Percentiles rank a stretch among this genome's conserved stretches.
phyloP scores from a whole-genome alignment of 345 rosid species.

The Toxicodendron radicans region DNA sequence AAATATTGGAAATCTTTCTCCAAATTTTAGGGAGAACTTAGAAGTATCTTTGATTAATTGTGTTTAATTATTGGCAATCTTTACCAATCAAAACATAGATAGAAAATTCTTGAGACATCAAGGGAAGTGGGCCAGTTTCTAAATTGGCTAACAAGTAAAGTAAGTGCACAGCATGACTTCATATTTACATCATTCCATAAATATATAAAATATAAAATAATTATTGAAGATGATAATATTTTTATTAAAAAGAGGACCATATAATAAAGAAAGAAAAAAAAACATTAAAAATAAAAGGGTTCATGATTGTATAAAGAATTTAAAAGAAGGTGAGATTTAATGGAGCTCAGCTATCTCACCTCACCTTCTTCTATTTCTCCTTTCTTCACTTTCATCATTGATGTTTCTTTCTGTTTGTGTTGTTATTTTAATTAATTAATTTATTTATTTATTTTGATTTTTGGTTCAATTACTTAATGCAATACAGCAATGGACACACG shows the following conservation, averaged over 20 bases:
- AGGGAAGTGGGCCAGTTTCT: slow-evolving; percentile 3
- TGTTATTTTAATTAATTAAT: too few species aligned
- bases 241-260: background rate
- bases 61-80: background rate
- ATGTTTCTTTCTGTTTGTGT: too few species aligned
- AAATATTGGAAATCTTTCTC: background rate
- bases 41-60: background rate
- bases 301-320: slow-evolving; percentile 29
- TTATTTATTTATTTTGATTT: too few species aligned
- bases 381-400: slow-evolving; percentile 31
- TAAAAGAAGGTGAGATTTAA: slow-evolving; percentile 11
- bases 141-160: background rate
- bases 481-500: too few species aligned
- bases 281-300: too few species aligned
- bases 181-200: slow-evolving; percentile 25
- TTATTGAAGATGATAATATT: slow-evolving; percentile 10
- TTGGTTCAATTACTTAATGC: too few species aligned
- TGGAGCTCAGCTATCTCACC: slow-evolving; percentile 25
- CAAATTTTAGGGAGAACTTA: background rate
- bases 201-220: too few species aligned
- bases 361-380: background rate
- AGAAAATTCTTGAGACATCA: too few species aligned
- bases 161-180: slow-evolving; percentile 30
- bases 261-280: background rate
- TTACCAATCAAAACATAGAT: too few species aligned